Percentiles rank a stretch among this genome's conserved stretches.
Evolutionary conservation across 257 asterid genomes (phyloP).

Genomic region (Echium plantagineum): DNA sequence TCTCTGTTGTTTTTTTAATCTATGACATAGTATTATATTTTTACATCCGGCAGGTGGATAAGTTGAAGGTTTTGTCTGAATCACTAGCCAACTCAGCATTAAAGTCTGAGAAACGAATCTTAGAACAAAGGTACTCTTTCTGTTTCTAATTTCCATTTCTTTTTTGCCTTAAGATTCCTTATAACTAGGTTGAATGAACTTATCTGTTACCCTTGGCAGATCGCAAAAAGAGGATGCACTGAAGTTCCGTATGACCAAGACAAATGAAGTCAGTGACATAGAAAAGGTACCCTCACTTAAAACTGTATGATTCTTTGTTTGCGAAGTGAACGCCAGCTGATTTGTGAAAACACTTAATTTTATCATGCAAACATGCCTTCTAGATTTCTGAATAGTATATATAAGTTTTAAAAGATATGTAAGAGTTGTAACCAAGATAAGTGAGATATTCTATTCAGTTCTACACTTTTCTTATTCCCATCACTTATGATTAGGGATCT

Average conservation of each 20-base stretch:
- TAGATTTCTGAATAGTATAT: neutral
- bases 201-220: conserved; percentile 34
- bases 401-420: neutral
- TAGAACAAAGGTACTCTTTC: conserved; percentile 54
- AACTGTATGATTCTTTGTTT: neutral
- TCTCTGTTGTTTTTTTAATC: neutral
- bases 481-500: too few species aligned
- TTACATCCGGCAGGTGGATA: conserved; percentile 64
- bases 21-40: conserved; percentile 15
- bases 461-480: too few species aligned
- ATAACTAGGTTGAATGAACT: conserved; percentile 3
- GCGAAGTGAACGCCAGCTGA: neutral
- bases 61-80: conserved; percentile 80
- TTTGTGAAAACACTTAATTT: neutral
- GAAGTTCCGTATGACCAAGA: conserved; percentile 65
- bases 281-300: conserved; percentile 57
- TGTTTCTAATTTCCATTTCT: neutral
- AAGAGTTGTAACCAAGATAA: too few species aligned
- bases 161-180: neutral
- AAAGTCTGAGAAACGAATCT: conserved; percentile 84
- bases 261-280: conserved; percentile 59
- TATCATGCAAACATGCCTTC: neutral
- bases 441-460: too few species aligned
- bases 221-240: conserved; percentile 84
- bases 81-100: conserved; percentile 78